phyloP scores from a whole-genome alignment of 108 stramenopile genomes.

The Bacterosira constricta region DNA sequence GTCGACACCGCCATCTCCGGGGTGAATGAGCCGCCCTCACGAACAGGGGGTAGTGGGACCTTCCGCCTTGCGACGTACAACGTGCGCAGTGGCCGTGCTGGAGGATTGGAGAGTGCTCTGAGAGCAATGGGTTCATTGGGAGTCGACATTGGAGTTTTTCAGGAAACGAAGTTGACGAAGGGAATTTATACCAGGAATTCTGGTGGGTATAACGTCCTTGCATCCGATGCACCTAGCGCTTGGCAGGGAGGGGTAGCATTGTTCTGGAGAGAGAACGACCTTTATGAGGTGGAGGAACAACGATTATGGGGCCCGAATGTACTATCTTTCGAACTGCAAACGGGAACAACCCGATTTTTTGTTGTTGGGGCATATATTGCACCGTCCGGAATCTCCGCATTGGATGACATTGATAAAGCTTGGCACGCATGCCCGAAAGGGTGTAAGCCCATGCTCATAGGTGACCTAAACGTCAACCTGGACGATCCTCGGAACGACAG shows the following conservation, averaged over 20 bases:
- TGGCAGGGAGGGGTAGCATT: constrained; percentile 12
- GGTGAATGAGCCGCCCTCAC: too few relatives aligned
- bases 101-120: too few relatives aligned
- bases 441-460: background rate
- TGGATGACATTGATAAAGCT: background rate
- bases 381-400: background rate
- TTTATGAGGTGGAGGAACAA: background rate
- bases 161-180: background rate
- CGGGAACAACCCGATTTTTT: background rate
- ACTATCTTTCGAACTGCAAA: background rate
- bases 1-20: too few relatives aligned
- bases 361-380: constrained; percentile 3
- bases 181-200: background rate
- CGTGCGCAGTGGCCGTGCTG: too few relatives aligned
- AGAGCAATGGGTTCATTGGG: too few relatives aligned
- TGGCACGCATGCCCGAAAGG: background rate
- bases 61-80: too few relatives aligned
- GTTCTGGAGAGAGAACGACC: constrained; percentile 1
- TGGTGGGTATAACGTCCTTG: background rate
- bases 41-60: too few relatives aligned
- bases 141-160: too few relatives aligned
- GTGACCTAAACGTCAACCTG: constrained; percentile 1
- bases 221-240: background rate
- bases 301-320: constrained; percentile 2
- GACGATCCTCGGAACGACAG: background rate